Conservation (phyloP, 169 alveolate genomes). For the Miamiensis avidus region DNA sequence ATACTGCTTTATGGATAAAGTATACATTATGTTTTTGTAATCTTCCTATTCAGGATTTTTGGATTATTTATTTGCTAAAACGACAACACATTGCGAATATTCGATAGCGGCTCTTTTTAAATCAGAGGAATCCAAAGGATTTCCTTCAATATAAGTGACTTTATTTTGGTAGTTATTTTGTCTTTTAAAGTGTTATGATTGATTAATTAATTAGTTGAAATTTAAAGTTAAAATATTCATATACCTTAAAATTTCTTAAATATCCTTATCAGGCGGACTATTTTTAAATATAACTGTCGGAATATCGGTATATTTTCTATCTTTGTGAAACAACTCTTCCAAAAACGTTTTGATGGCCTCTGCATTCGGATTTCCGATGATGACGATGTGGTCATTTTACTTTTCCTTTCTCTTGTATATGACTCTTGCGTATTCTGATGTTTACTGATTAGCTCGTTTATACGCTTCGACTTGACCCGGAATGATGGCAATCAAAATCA, state of each 20-base stretch:
- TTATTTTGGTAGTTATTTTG: slow-evolving; percentile 51
- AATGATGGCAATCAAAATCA: slow-evolving; percentile 54
- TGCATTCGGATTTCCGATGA: slow-evolving; percentile 72
- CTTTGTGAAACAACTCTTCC: slow-evolving; percentile 77
- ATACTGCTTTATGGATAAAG: slow-evolving; percentile 77
- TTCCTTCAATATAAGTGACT: slow-evolving; percentile 77
- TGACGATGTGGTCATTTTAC: slow-evolving; percentile 58
- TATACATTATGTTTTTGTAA: slow-evolving; percentile 70
- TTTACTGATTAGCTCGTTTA: slow-evolving; percentile 56
- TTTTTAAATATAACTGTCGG: slow-evolving; percentile 70
- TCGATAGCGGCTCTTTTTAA: slow-evolving; percentile 73
- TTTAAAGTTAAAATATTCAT: too few relatives aligned
- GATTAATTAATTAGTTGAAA: too few relatives aligned
- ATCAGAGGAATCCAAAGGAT: slow-evolving; percentile 68
- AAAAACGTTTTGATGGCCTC: slow-evolving; percentile 76
- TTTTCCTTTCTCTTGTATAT: slow-evolving; percentile 53
- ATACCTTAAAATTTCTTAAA: slow-evolving; percentile 47
- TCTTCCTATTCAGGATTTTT: slow-evolving; percentile 76
- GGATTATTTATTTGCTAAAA: slow-evolving; percentile 74
- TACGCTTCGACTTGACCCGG: slow-evolving; percentile 58
- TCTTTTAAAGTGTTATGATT: background rate
- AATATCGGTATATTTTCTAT: slow-evolving; percentile 72
- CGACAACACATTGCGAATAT: slow-evolving; percentile 70
- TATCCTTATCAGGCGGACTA: slow-evolving; percentile 69
- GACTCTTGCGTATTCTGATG: slow-evolving; percentile 66